These are phyloP conservation scores for Paraconiothyrium sp. DNA, from an alignment of 2,329 filamentous ascomycete species.

Conservation along the genomic window DNA sequence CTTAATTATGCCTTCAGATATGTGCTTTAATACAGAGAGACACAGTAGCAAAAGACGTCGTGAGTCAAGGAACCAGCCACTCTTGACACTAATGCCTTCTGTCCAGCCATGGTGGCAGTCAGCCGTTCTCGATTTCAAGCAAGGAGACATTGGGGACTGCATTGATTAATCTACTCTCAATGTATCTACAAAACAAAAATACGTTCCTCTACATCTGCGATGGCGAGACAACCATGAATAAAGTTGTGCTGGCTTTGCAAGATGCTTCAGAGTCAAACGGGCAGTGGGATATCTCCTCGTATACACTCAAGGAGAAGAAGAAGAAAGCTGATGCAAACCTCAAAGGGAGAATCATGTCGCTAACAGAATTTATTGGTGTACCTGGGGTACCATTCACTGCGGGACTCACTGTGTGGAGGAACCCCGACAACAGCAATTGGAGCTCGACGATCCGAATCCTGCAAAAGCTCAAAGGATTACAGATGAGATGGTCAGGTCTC, in stretches of 20 bases:
- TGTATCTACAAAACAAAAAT: background rate
- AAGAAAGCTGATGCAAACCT: background rate
- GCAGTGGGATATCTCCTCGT: background rate
- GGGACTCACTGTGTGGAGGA: background rate
- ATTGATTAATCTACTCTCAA: background rate
- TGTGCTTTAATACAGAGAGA: too few relatives aligned
- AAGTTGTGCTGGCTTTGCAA: background rate
- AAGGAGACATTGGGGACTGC: background rate
- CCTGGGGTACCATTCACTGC: background rate
- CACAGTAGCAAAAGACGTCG: too few relatives aligned
- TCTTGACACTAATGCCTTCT: too few relatives aligned
- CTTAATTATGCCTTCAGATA: too few relatives aligned
- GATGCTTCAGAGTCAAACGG: background rate
- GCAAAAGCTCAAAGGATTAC: background rate
- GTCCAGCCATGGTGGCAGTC: background rate
- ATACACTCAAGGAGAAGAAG: background rate
- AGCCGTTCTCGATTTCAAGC: background rate
- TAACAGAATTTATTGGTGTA: background rate
- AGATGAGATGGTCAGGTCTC: background rate
- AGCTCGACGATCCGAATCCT: background rate
- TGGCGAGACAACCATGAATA: background rate
- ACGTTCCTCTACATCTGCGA: background rate
- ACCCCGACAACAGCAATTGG: background rate
- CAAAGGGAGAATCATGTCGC: background rate
- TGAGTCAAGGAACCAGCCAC: too few relatives aligned